phyloP scores from a whole-genome alignment of 140 eudicot genomes.

The Anethum foeniculum region DNA sequence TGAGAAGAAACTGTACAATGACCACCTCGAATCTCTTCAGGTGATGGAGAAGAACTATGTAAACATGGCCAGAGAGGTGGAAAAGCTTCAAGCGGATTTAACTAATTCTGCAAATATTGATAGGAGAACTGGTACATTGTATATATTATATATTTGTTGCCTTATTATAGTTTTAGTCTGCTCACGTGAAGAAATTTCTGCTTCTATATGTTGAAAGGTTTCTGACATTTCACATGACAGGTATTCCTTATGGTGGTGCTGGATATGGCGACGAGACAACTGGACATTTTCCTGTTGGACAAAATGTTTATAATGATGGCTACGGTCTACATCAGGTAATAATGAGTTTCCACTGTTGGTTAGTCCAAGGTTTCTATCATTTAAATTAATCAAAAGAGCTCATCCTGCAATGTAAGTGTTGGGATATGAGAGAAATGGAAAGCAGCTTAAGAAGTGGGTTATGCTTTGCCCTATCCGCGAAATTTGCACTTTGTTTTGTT shows the following conservation, averaged over 20 bases:
- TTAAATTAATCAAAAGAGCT: not conserved
- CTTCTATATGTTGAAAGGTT: not conserved
- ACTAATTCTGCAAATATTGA: constrained; percentile 59
- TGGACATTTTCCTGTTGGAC: constrained; percentile 50
- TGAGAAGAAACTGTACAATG: constrained; percentile 77
- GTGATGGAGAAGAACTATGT: constrained; percentile 93
- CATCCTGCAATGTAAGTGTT: not conserved
- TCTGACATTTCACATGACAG: constrained; percentile 17
- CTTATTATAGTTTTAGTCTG: not conserved
- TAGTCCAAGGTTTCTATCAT: not conserved
- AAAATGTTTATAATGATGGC: constrained; percentile 32
- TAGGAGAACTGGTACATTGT: constrained; percentile 50
- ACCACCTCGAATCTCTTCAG: constrained; percentile 95
- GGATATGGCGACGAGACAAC: constrained; percentile 58
- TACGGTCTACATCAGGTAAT: constrained; percentile 64
- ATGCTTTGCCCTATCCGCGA: not conserved
- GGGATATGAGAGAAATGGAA: not conserved
- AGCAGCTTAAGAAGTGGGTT: not conserved
- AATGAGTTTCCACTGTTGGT: constrained; percentile 29
- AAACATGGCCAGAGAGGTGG: constrained; percentile 91
- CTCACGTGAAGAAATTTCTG: not conserved
- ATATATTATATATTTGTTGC: not conserved
- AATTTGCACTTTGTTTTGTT: not conserved
- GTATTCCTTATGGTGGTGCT: constrained; percentile 57
- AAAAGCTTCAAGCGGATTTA: constrained; percentile 75